A percentile compares a stretch with the other conserved stretches of the same genome.
phyloP scores from a whole-genome alignment of 2,329 filamentous ascomycete species.

The Fusarium scirpi region DNA sequence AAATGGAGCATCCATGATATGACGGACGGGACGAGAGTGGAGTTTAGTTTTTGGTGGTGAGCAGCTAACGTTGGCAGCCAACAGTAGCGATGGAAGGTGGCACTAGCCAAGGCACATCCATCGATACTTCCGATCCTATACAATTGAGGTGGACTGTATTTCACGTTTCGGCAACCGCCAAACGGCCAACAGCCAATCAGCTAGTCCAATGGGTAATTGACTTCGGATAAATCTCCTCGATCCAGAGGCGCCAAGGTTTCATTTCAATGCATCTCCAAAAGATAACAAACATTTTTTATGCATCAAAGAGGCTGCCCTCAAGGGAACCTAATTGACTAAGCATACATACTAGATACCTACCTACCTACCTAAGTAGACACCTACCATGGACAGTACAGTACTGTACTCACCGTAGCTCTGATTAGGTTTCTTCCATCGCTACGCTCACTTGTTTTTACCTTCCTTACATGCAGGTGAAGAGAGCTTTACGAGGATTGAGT shows the following conservation, averaged over 20 bases:
- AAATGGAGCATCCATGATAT: conserved; percentile 35
- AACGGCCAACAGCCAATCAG: conserved; percentile 26
- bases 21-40: conserved; percentile 36
- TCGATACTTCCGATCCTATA: conserved; percentile 40
- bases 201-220: conserved; percentile 9
- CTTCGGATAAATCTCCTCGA: conserved; percentile 35
- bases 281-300: conserved; percentile 26
- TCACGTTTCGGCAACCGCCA: conserved; percentile 36
- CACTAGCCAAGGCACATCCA: conserved; percentile 34
- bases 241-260: conserved; percentile 38
- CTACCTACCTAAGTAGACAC: not conserved
- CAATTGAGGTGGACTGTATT: conserved; percentile 37
- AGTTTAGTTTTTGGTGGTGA: conserved; percentile 2
- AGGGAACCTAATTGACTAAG: conserved; percentile 6
- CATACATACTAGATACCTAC: not conserved
- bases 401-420: not conserved
- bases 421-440: conserved; percentile 21
- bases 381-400: not conserved
- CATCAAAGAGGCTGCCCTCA: conserved; percentile 16
- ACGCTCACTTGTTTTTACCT: not conserved
- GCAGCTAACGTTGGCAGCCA: not conserved
- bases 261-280: conserved; percentile 28
- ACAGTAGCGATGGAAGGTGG: conserved; percentile 8
- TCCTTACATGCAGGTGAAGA: not conserved
- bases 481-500: conserved; percentile 19